These are phyloP conservation scores for Exophiala alcalophila DNA, from an alignment of 2,329 filamentous ascomycete species.

Conservation along the genomic window DNA sequence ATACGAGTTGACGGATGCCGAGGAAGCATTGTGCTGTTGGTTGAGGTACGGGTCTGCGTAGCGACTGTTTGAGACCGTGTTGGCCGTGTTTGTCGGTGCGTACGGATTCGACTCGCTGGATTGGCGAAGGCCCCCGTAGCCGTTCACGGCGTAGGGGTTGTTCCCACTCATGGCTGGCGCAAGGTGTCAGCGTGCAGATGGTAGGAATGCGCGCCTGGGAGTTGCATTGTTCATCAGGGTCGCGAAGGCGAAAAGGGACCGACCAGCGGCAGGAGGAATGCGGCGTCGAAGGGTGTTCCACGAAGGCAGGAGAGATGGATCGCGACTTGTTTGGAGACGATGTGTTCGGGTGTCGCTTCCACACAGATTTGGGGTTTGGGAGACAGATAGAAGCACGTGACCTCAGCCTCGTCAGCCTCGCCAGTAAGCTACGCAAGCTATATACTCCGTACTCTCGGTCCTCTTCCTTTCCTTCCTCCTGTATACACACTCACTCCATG, in stretches of 20 bases:
- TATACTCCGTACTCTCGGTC: too few species aligned
- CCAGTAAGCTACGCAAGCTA: too few species aligned
- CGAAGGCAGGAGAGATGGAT: conserved; percentile 3
- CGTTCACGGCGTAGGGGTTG: conserved; percentile 27
- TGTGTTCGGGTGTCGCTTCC: too few species aligned
- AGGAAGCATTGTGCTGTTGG: conserved; percentile 27
- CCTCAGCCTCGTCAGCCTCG: conserved; percentile 10
- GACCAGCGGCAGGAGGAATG: conserved; percentile 2
- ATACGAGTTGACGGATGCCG: conserved; percentile 28
- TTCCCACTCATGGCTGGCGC: conserved; percentile 21
- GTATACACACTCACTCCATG: too few species aligned
- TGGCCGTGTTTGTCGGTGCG: conserved; percentile 20
- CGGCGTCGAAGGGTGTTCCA: neutral
- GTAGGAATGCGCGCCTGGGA: neutral
- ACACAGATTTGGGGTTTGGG: too few species aligned
- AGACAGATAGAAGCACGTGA: too few species aligned
- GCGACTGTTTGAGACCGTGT: conserved; percentile 19
- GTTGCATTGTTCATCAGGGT: conserved; percentile 9
- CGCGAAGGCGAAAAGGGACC: neutral
- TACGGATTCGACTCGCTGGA: conserved; percentile 25
- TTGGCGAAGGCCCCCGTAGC: conserved; percentile 17
- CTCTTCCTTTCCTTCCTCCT: too few species aligned
- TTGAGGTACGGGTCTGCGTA: conserved; percentile 26
- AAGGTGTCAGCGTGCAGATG: neutral
- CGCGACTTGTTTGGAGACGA: conserved; percentile 2